phyloP scores from a whole-genome alignment of 352 stramenopile species.

The Globisporangium echinulatum region DNA sequence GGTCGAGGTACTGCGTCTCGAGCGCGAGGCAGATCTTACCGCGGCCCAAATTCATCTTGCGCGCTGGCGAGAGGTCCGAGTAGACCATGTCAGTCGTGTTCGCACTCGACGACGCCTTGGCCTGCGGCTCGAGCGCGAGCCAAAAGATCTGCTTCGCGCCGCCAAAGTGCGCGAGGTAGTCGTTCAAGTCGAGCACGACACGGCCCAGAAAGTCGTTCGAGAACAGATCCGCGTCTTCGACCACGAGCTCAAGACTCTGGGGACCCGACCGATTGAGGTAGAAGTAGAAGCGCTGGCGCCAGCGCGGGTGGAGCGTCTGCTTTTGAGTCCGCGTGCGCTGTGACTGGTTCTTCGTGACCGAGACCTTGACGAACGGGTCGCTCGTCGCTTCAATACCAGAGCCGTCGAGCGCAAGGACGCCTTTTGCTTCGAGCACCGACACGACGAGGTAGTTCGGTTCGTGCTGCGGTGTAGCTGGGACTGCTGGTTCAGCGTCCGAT shows the following conservation, averaged over 20 bases:
- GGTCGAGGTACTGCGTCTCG: conserved; percentile 49
- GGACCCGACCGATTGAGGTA: conserved; percentile 25
- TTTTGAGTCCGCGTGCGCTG: conserved; percentile 58
- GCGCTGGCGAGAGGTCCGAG: conserved; percentile 42
- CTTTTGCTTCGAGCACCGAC: conserved; percentile 53
- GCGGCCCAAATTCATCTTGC: conserved; percentile 38
- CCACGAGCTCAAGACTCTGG: conserved; percentile 43
- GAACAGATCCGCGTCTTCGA: conserved; percentile 66
- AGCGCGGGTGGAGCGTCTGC: conserved; percentile 58
- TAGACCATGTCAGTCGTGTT: conserved; percentile 13
- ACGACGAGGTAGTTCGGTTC: conserved; percentile 59
- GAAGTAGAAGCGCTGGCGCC: conserved; percentile 74
- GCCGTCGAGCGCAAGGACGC: conserved; percentile 46
- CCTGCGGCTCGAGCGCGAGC: conserved; percentile 50
- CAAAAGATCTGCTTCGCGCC: conserved; percentile 58
- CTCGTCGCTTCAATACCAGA: conserved; percentile 49
- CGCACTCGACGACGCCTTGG: conserved; percentile 18
- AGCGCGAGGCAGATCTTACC: conserved; percentile 66
- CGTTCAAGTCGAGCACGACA: conserved; percentile 58
- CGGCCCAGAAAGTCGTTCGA: conserved; percentile 71
- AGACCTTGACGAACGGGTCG: conserved; percentile 59
- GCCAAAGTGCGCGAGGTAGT: conserved; percentile 39
- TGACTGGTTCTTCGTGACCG: conserved; percentile 44
- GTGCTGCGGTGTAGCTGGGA: not conserved
- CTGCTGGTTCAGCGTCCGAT: not conserved